A percentile compares a stretch with the other conserved stretches of the same genome.
These are phyloP conservation scores for Gleditsia sinensis DNA, from an alignment of 306 rosid species.

Conservation along the genomic window DNA sequence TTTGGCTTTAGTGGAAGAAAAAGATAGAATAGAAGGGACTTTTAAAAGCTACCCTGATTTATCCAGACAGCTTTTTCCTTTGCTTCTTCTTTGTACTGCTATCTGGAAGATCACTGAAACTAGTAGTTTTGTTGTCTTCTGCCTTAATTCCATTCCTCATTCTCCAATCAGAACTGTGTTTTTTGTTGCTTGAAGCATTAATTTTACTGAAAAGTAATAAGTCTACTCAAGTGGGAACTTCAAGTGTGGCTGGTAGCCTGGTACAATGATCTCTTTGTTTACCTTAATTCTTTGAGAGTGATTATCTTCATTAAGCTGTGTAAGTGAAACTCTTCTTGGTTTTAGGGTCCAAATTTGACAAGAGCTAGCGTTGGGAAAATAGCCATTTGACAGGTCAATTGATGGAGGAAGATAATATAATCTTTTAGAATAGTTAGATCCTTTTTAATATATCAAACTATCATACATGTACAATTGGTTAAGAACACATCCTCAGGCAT, in stretches of 20 bases:
- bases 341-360: not conserved
- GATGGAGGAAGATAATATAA: not conserved
- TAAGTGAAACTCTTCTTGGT: not conserved
- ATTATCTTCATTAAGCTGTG: not conserved
- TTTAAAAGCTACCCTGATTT: not conserved
- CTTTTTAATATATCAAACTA: not conserved
- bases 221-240: not conserved
- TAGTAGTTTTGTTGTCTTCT: not conserved
- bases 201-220: not conserved
- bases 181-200: too few species aligned
- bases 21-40: not conserved
- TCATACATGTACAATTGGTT: not conserved
- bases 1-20: not conserved
- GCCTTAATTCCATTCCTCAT: not conserved
- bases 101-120: not conserved
- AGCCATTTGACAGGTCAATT: not conserved
- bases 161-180: not conserved
- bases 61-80: not conserved
- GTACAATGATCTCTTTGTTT: not conserved
- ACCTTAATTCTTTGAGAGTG: not conserved
- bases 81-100: not conserved
- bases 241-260: not conserved
- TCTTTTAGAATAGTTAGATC: not conserved
- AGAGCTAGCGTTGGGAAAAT: not conserved
- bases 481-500: not conserved